Base-by-base conservation (phyloP, 2,329 filamentous ascomycete genomes). In the Hysterium pulicare region DNA sequence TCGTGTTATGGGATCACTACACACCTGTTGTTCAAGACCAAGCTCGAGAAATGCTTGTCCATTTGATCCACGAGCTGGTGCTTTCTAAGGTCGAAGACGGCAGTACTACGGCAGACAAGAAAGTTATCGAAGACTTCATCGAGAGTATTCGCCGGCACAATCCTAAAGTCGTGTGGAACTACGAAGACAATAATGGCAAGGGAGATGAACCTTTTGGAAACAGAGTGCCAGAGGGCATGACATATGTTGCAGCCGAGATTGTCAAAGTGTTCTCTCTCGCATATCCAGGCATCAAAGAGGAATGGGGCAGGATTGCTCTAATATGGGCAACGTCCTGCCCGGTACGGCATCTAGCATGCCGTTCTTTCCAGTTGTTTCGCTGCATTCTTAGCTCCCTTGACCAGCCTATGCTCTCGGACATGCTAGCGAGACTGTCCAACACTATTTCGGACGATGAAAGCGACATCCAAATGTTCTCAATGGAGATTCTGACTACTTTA, bases 281-380 rank as follows among this genome's bases (percentile, higher is more conserved):
- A 1, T 94, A 90, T 57, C 89, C 90, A 3, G 83, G 86, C 1
- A 85, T 98, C 49, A 89, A 90, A 57, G 89, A 95, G 54, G 81
- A 91, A 40, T 97, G 91, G 91, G 89, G 86, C 6, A 87, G 88
- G 50, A 78, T 95, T 23, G 91, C 91, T 0, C 72, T 98, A 48
- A 90, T 86, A 9, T 98, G 93, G 93, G 94, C 93, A 8, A 97
- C 93, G 0, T 95, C 90, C 3, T 98, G 94, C 62, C 89, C 93
- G 0, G 94, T 98, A 4, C 78, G 91, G 37, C 93, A 98, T 70
- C 75, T 98, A 39, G 93, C 93, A 2, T 98, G 94, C 62, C 84
- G 93, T 21, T 98, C 94, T 0, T 97, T 98, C 68, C 94, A 98
- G 62, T 86, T 98, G 9, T 98, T 96, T 71, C 81, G 93, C 23